Evolutionary conservation across 2,329 filamentous ascomycete species (phyloP), one percentile per base, ranked within the genome.

Genomic region (Hypoxylon sp.): DNA sequence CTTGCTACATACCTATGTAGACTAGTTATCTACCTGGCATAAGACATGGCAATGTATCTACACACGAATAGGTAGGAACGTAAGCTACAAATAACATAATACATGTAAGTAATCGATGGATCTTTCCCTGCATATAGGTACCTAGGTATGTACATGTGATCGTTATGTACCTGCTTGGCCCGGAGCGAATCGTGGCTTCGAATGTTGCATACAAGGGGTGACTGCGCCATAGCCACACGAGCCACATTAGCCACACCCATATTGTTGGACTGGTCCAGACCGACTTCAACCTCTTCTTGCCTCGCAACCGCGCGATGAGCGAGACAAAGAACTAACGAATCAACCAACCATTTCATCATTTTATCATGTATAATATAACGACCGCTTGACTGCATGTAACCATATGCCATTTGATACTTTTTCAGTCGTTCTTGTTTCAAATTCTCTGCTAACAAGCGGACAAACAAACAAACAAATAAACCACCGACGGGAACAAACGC

Each of bases 161-260:
- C 35, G 20, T 20, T 20, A 20, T 20, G 20, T 22, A 4, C 40
- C 6, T 44, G n/a, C 40, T 40, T 56, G 8, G 27, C 22, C 42
- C 22, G 37, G 30, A 46, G 10, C 8, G 37, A 46, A 44, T 46
- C n/a, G 14, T 46, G 13, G 27, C 33, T n/a, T 33, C 11, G 27
- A 3, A 56, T 33, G 17, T 17, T 30, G 14, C n/a, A 22, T 22
- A 53, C 42, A 49, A 44, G 56, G 58, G 66, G 66, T 70, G 68
- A 68, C 65, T 70, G 61, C 70, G 65, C 64, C 64, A 71, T 63
- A 56, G 11, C 3, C 1, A 25, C 31, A 60, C 51, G 42, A 65
- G 69, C 61, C 64, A 70, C 56, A 65, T 40, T 49, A 27, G 25
- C 25, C 25, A 27, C 25, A 27, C 25, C 2, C 10, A 44, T 2